Evolutionary conservation across 495 filamentous ascomycete genomes (phyloP).

Genomic region (Penicillium angulare): DNA sequence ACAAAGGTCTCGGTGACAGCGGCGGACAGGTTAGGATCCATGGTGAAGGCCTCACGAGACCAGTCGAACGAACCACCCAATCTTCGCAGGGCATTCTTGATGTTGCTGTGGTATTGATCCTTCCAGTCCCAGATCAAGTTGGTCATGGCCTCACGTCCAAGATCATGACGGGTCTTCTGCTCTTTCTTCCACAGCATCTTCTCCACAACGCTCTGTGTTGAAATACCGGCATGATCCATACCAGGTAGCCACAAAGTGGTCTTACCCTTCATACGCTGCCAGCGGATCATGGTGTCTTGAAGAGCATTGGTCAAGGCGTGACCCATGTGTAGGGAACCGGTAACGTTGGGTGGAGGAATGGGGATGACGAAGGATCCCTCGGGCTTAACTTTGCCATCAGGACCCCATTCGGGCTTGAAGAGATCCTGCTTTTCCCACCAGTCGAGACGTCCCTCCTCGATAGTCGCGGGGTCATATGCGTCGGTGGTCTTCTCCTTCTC

Average conservation of each 20-base stretch:
- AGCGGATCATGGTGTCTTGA: slow-evolving; percentile 76
- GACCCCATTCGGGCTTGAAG: slow-evolving; percentile 68
- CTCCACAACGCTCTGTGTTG: slow-evolving; percentile 75
- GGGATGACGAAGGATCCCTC: slow-evolving; percentile 70
- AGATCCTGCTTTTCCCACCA: slow-evolving; percentile 66
- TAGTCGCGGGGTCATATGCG: slow-evolving; percentile 55
- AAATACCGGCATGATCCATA: slow-evolving; percentile 76
- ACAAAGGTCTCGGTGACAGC: slow-evolving; percentile 75
- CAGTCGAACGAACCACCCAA: slow-evolving; percentile 65
- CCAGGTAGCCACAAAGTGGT: slow-evolving; percentile 72
- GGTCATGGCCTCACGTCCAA: slow-evolving; percentile 60
- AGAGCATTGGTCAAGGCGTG: slow-evolving; percentile 66
- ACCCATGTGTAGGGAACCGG: slow-evolving; percentile 66
- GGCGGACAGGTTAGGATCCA: slow-evolving; percentile 62
- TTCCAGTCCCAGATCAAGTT: slow-evolving; percentile 69
- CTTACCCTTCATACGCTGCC: slow-evolving; percentile 62
- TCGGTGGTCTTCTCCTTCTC: slow-evolving; percentile 53
- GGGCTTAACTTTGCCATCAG: slow-evolving; percentile 65
- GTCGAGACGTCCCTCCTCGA: slow-evolving; percentile 55
- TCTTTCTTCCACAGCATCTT: slow-evolving; percentile 70
- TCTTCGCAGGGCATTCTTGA: slow-evolving; percentile 55
- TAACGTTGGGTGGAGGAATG: slow-evolving; percentile 79
- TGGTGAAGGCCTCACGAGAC: slow-evolving; percentile 71
- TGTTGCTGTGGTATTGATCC: slow-evolving; percentile 63
- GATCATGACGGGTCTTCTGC: slow-evolving; percentile 63